Base-by-base conservation (phyloP, 164 flowering plant genomes). In the Vitis rupestris region DNA sequence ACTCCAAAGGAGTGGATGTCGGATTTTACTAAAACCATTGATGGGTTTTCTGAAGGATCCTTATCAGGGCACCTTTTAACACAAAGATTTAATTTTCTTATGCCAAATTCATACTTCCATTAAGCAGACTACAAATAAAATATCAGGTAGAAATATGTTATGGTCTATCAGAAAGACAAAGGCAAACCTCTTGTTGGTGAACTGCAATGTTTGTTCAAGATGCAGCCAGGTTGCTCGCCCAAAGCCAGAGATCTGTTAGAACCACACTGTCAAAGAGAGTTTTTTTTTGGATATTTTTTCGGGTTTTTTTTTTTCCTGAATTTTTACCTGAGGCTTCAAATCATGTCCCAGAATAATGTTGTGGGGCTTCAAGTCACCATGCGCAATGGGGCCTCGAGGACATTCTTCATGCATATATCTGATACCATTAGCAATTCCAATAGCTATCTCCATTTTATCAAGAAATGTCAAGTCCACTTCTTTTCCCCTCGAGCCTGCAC, bases 361-460 rank as follows among this genome's bases (percentile, higher is more conserved):
- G 66, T 59, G 54, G 15, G 78, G 73, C 30, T 61, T 67, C 55
- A 81, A 50, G 6, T 74, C 63, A 11, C 83, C 78, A 59, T 83
- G 87, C 8, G 59, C 74, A 56, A 83, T 52, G 2, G 84, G 81
- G 27, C 82, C 84, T 54, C 72, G 61, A 37, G 83, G 83, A 48
- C 83, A 81, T 56, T 81, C 80, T 72, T 79, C 83, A n/a, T 83
- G 84, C 82, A 83, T 74, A 58, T 83, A 83, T 51, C 83, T 74
- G 16, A 81, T 3, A n/a, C 68, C 81, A 23, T 64, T 61, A 65
- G 75, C 75, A 9, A 72, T 63, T 50, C 59, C 83, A 5, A 76
- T 67, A 0, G 84, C 84, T 31, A 84, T 79, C 65, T 68, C 75
- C 80, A 81, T 60, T 65, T 73, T 77, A 4, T 75, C 69, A 53